Evolutionary conservation across 176 grass and related monocot species (phyloP).

Genomic region (Carex parvula): DNA sequence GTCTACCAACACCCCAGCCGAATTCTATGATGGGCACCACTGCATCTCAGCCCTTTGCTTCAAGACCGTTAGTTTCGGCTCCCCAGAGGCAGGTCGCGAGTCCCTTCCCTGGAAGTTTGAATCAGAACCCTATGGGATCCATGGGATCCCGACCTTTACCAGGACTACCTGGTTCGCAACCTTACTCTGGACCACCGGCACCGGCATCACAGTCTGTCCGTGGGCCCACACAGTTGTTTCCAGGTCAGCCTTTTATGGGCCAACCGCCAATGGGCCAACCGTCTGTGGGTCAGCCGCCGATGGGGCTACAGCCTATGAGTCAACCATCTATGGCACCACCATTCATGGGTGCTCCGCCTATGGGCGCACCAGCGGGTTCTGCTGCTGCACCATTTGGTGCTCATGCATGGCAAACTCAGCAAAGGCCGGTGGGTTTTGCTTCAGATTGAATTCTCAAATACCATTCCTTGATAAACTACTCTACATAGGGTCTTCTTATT

Average conservation of each 20-base stretch:
- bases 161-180: conserved; percentile 25
- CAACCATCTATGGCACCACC: background rate
- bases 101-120: conserved; percentile 28
- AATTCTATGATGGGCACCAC: conserved; percentile 15
- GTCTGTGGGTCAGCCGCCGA: background rate
- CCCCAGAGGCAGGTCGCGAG: conserved; percentile 19
- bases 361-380: conserved; percentile 19
- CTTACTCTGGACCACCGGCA: conserved; percentile 25
- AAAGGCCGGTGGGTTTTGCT: conserved; percentile 30
- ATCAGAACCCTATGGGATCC: conserved; percentile 33
- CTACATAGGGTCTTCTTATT: background rate
- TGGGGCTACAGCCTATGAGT: background rate
- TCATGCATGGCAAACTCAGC: conserved; percentile 36
- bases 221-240: conserved; percentile 1
- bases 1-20: background rate
- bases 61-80: conserved; percentile 3
- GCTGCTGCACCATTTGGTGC: conserved; percentile 28
- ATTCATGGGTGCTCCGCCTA: conserved; percentile 6
- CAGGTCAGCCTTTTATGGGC: conserved; percentile 21
- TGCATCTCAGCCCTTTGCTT: conserved; percentile 27
- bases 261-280: conserved; percentile 15
- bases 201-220: conserved; percentile 14
- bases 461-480: background rate
- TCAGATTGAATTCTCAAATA: background rate
- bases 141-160: conserved; percentile 39